Conservation (phyloP, 2,329 filamentous ascomycete genomes). For the Lojkania enalia region DNA sequence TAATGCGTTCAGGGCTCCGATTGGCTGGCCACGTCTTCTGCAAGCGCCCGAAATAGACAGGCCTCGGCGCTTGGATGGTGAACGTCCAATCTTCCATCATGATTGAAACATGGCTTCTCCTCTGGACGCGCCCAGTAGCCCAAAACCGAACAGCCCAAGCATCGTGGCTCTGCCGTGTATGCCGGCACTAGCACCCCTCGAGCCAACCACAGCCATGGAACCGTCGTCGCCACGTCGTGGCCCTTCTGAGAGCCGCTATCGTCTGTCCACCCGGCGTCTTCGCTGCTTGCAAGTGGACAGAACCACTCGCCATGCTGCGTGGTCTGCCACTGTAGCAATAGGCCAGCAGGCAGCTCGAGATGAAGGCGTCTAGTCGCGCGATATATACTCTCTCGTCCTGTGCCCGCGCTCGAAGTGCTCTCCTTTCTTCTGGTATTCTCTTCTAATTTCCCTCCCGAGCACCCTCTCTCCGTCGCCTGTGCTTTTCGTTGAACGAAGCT, state of each 20-base stretch:
- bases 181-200: conserved; percentile 11
- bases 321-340: conserved; percentile 33
- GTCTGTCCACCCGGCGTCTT: conserved; percentile 26
- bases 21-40: conserved; percentile 28
- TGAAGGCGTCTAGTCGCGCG: conserved; percentile 36
- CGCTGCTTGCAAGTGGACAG: conserved; percentile 32
- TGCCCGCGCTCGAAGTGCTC: conserved; percentile 31
- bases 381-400: conserved; percentile 38
- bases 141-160: conserved; percentile 25
- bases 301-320: conserved; percentile 34
- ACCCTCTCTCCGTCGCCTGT: conserved; percentile 25
- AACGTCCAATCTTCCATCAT: conserved; percentile 32
- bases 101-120: conserved; percentile 5
- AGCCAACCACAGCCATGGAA: conserved; percentile 33
- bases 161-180: conserved; percentile 21
- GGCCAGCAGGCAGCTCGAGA: conserved; percentile 22
- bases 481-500: conserved; percentile 53
- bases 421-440: conserved; percentile 36
- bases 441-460: conserved; percentile 38
- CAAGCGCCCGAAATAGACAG: conserved; percentile 35
- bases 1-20: conserved; percentile 22
- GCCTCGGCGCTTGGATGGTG: conserved; percentile 36
- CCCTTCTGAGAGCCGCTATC: conserved; percentile 41
- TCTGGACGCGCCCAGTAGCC: conserved; percentile 24
- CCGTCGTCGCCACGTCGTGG: conserved; percentile 37